Evolutionary conservation across 371 early-diverging fungal species (phyloP).

Genomic region (Thermomucor indicae-seudaticae): DNA sequence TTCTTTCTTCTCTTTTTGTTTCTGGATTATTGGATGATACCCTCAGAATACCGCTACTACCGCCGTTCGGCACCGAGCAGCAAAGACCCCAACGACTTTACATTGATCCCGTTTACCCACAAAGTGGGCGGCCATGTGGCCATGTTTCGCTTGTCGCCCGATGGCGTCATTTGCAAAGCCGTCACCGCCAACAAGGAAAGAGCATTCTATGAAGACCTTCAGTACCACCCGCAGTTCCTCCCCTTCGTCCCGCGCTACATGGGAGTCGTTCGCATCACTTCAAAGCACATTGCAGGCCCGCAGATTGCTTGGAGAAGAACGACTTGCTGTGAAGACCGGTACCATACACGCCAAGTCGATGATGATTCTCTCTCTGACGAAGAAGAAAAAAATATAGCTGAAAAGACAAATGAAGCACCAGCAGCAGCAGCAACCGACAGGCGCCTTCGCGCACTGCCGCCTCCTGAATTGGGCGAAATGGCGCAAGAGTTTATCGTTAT

Average conservation of each 20-base stretch:
- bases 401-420: too few species aligned
- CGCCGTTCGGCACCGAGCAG: too few species aligned
- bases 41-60: too few species aligned
- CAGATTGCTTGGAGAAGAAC: slow-evolving; percentile 6
- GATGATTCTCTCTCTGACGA: too few species aligned
- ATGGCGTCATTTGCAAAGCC: slow-evolving; percentile 34
- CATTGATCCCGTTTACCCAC: slow-evolving; percentile 30
- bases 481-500: slow-evolving; percentile 84
- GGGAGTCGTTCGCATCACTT: slow-evolving; percentile 23
- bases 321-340: slow-evolving; percentile 4
- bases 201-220: slow-evolving; percentile 23
- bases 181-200: slow-evolving; percentile 24
- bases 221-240: slow-evolving; percentile 19
- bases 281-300: background rate
- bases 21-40: too few species aligned
- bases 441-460: too few species aligned
- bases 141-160: slow-evolving; percentile 30
- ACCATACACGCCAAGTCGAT: too few species aligned
- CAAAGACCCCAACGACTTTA: slow-evolving; percentile 14
- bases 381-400: too few species aligned
- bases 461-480: too few species aligned
- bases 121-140: slow-evolving; percentile 44
- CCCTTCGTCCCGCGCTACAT: slow-evolving; percentile 33
- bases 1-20: too few species aligned
- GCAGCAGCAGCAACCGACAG: too few species aligned